Evolutionary conservation across 148 eudicot species (phyloP).

Genomic region (Arbutus unedo): DNA sequence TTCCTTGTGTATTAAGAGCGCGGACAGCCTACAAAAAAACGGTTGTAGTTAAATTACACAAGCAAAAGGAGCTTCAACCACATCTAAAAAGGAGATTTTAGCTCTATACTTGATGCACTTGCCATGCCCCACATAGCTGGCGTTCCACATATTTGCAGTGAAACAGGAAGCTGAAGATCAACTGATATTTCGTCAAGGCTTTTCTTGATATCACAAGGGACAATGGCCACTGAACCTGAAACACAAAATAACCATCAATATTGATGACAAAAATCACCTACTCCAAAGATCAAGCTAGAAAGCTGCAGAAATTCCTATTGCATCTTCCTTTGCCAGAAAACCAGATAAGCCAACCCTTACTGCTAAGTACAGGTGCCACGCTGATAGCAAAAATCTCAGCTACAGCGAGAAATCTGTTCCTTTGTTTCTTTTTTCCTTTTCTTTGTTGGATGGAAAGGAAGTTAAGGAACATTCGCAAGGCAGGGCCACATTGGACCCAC

Average conservation of each 20-base stretch:
- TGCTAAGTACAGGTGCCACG: not conserved
- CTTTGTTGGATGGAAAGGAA: not conserved
- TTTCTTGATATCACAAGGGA: slow-evolving; percentile 94
- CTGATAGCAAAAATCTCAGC: not conserved
- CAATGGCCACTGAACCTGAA: slow-evolving; percentile 94
- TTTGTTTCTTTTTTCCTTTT: not conserved
- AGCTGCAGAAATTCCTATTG: not conserved
- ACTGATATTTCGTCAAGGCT: slow-evolving; percentile 90
- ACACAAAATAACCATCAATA: slow-evolving; percentile 13
- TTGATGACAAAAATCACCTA: not conserved
- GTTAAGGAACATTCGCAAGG: not conserved
- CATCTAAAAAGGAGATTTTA: slow-evolving; percentile 14
- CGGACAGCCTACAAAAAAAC: slow-evolving; percentile 70
- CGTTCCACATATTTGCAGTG: slow-evolving; percentile 94
- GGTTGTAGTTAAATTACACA: slow-evolving; percentile 6
- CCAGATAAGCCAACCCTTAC: not conserved
- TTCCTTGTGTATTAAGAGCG: slow-evolving; percentile 72
- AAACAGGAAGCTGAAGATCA: slow-evolving; percentile 86
- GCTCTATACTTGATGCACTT: slow-evolving; percentile 79
- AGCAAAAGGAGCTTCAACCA: slow-evolving; percentile 6
- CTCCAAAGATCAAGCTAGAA: not conserved
- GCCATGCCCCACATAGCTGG: slow-evolving; percentile 99
- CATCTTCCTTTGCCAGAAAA: not conserved
- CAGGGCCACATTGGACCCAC: not conserved
- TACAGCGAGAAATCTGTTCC: not conserved